These are phyloP conservation scores for Candida chilensis DNA, from an alignment of 805 yeast species.

Conservation along the genomic window DNA sequence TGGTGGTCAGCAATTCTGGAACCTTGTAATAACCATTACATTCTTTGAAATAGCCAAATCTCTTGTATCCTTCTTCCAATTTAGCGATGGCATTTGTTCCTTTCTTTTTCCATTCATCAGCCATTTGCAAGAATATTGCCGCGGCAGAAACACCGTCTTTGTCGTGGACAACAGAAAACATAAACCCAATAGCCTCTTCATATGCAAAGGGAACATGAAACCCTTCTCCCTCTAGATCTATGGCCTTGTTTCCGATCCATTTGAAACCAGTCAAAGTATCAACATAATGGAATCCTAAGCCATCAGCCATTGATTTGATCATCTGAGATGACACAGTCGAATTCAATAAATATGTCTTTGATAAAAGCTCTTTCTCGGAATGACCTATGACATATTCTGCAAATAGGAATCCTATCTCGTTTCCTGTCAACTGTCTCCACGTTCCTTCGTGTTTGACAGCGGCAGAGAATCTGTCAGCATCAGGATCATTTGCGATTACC, in stretches of 20 bases:
- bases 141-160: slow-evolving; percentile 91
- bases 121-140: slow-evolving; percentile 64
- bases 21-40: slow-evolving; percentile 80
- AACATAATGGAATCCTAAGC: slow-evolving; percentile 48
- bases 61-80: slow-evolving; percentile 47
- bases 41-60: slow-evolving; percentile 77
- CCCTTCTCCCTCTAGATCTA: slow-evolving; percentile 58
- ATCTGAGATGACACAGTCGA: slow-evolving; percentile 92
- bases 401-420: slow-evolving; percentile 82
- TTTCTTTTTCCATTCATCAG: slow-evolving; percentile 33
- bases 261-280: slow-evolving; percentile 95
- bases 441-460: slow-evolving; percentile 44
- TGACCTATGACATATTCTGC: slow-evolving; percentile 51
- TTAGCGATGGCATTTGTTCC: slow-evolving; percentile 35
- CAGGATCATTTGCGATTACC: slow-evolving; percentile 91
- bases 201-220: slow-evolving; percentile 76
- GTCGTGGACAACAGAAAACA: slow-evolving; percentile 80
- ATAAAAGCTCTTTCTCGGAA: slow-evolving; percentile 12
- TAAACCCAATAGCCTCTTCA: slow-evolving; percentile 95
- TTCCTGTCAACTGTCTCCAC: slow-evolving; percentile 85
- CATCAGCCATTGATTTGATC: slow-evolving; percentile 57
- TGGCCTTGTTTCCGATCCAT: slow-evolving; percentile 92
- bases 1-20: slow-evolving; percentile 41
- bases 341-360: slow-evolving; percentile 51
- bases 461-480: slow-evolving; percentile 88